Percentiles rank a stretch among this genome's conserved stretches.
Conservation (phyloP, 169 alveolate species). For the Plasmodium gonderi region DNA sequence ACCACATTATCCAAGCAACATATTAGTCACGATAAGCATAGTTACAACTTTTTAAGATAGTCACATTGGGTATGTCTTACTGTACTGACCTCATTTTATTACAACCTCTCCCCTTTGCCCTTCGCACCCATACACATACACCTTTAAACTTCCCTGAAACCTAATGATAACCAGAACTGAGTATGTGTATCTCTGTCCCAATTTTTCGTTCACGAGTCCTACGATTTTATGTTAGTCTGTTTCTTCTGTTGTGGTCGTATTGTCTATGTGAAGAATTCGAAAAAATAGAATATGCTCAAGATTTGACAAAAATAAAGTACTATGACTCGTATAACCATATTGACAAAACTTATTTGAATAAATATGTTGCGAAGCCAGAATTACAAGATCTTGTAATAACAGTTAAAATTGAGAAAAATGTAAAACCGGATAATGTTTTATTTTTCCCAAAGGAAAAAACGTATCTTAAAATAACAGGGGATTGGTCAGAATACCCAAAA, state of each 20-base stretch:
- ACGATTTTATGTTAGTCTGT: conserved; percentile 5
- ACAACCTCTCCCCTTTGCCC: neutral
- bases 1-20: too few species aligned
- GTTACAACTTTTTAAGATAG: too few species aligned
- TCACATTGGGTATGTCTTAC: too few species aligned
- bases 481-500: conserved; percentile 66
- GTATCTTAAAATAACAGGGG: conserved; percentile 56
- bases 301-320: conserved; percentile 52
- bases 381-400: conserved; percentile 47
- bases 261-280: conserved; percentile 43
- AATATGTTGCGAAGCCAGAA: conserved; percentile 31
- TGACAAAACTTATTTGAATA: conserved; percentile 34
- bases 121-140: neutral
- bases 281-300: conserved; percentile 35
- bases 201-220: neutral
- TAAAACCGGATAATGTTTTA: neutral
- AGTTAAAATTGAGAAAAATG: conserved; percentile 28
- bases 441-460: conserved; percentile 33
- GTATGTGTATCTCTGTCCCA: neutral
- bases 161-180: conserved; percentile 3
- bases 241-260: neutral
- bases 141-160: too few species aligned
- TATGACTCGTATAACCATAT: conserved; percentile 28
- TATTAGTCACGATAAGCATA: too few species aligned
- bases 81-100: neutral